Evolutionary conservation across 106 monocot species (phyloP).

Genomic region (Dactylorhiza incarnata): DNA sequence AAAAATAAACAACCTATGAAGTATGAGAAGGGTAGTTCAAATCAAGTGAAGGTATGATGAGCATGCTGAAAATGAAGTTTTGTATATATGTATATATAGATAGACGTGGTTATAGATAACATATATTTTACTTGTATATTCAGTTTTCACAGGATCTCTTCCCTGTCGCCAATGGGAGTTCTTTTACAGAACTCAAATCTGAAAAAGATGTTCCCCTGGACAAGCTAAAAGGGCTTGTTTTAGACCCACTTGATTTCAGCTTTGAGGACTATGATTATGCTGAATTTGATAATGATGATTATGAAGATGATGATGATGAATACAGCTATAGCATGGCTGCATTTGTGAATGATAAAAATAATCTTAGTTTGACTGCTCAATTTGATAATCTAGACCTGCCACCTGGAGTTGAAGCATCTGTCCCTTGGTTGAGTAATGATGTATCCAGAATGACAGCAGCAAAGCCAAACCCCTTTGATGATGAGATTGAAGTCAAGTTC

Average conservation of each 20-base stretch:
- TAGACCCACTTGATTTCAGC: conserved; percentile 9
- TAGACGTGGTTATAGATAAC: not conserved
- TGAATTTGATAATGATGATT: conserved; percentile 24
- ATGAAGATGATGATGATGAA: conserved; percentile 31
- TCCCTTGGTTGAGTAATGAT: conserved; percentile 49
- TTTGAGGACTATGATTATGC: conserved; percentile 30
- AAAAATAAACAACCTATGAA: conserved; percentile 32
- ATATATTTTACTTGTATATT: not conserved
- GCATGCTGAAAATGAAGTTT: not conserved
- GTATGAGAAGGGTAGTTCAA: conserved; percentile 8
- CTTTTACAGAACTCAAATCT: conserved; percentile 20
- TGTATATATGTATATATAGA: not conserved
- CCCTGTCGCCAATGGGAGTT: conserved; percentile 14
- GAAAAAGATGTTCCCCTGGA: conserved; percentile 4
- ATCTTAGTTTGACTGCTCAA: conserved; percentile 42
- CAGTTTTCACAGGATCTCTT: conserved; percentile 18
- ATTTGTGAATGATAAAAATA: conserved; percentile 18
- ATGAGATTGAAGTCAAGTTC: conserved; percentile 44
- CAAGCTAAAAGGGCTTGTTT: conserved; percentile 11
- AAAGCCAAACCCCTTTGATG: conserved; percentile 17
- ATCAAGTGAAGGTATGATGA: conserved; percentile 14
- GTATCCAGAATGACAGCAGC: conserved; percentile 8
- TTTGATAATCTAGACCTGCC: conserved; percentile 58
- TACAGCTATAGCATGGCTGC: conserved; percentile 17
- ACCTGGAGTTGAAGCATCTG: conserved; percentile 43